Evolutionary conservation across 176 grass and related monocot genomes (phyloP).

Genomic region (Lolium rigidum): DNA sequence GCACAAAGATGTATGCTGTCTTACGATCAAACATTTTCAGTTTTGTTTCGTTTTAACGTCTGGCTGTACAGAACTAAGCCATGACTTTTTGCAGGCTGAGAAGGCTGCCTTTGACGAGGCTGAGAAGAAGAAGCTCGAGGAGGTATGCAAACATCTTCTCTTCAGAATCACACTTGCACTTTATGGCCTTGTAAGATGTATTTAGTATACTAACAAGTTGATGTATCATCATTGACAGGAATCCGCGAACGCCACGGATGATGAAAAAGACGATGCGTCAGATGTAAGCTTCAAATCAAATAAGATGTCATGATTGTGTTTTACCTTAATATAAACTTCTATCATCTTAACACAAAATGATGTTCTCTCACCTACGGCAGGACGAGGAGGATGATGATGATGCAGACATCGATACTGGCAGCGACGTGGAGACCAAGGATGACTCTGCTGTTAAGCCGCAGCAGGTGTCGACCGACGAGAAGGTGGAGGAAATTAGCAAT

Average conservation of each 20-base stretch:
- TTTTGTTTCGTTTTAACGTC: conserved; percentile 4
- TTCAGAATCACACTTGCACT: not conserved
- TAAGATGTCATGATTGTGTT: conserved; percentile 8
- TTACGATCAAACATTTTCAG: not conserved
- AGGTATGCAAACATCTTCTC: conserved; percentile 42
- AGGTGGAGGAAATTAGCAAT: conserved; percentile 36
- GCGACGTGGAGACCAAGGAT: conserved; percentile 16
- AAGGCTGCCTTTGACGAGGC: conserved; percentile 79
- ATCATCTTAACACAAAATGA: conserved; percentile 5
- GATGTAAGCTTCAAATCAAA: conserved; percentile 37
- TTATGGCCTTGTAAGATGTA: not conserved
- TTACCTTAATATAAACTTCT: not conserved
- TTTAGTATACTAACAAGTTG: conserved; percentile 3
- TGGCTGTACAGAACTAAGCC: not conserved
- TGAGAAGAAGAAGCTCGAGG: conserved; percentile 74
- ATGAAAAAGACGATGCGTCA: conserved; percentile 14
- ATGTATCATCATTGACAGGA: conserved; percentile 32
- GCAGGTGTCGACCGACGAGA: not conserved
- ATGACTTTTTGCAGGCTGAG: conserved; percentile 58
- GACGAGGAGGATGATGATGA: conserved; percentile 40
- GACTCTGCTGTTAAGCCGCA: not conserved
- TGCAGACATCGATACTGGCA: conserved; percentile 6
- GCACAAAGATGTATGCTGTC: conserved; percentile 55
- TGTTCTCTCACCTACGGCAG: conserved; percentile 31
- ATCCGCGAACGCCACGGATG: conserved; percentile 32